phyloP scores from a whole-genome alignment of 208 protist genomes.

The Tritrichomonas musculus region DNA sequence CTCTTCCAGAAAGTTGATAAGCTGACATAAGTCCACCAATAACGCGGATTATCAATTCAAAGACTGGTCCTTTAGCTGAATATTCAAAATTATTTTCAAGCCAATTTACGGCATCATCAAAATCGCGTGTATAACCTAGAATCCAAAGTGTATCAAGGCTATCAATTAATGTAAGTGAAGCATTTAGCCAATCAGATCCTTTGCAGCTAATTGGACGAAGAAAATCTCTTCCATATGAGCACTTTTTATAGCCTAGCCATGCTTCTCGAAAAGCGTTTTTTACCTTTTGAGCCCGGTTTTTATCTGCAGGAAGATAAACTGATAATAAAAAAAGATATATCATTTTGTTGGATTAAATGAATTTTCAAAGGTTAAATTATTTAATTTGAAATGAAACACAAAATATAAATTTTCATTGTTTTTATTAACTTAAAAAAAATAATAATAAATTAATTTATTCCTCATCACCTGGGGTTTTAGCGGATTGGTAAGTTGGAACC shows the following conservation, averaged over 20 bases:
- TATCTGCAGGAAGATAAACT: too few species aligned
- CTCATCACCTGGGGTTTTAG: neutral
- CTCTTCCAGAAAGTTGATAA: conserved; percentile 55
- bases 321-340: too few species aligned
- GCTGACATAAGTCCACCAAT: conserved; percentile 63
- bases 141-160: neutral
- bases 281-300: neutral
- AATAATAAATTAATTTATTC: too few species aligned
- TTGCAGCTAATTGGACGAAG: neutral
- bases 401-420: too few species aligned
- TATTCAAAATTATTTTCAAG: neutral
- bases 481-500: conserved; percentile 68
- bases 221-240: neutral
- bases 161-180: conserved; percentile 1
- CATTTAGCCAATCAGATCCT: neutral
- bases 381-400: too few species aligned
- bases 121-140: neutral
- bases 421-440: too few species aligned
- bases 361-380: too few species aligned
- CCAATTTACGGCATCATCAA: neutral
- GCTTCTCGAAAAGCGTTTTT: neutral
- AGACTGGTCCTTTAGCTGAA: conserved; percentile 46
- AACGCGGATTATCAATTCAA: conserved; percentile 64
- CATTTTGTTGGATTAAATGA: too few species aligned
- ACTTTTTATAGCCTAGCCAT: conserved; percentile 22